Base-by-base conservation (phyloP, 768 basidiomycete genomes). In the Sistotremastrum suecicum region DNA sequence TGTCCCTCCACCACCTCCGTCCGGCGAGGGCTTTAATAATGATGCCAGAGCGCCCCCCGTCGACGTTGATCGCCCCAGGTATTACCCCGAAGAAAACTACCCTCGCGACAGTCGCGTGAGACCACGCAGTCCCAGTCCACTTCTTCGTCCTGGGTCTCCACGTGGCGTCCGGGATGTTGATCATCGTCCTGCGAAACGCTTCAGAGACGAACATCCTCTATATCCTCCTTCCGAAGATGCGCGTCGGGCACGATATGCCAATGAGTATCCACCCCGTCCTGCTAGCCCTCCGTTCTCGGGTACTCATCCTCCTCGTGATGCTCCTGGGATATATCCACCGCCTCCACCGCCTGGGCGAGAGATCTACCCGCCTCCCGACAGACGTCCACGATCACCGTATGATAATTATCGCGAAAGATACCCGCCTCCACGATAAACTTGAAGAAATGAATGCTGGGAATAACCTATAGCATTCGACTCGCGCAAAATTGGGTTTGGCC, bases 381-480 rank as follows among this genome's bases (percentile, higher is more conserved):
- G 42, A 30, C 44, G 42, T 44, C 28, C 42, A 20, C 12, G 20
- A 30, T 47, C 28, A 32, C 31, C 52, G 54, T 45, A 46, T 48
- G 35, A 33, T 46, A 43, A 44, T 56, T 7, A 37, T 49, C 5
- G 55, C 54, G 11, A 31, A 43, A 5, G 39, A 43, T 4, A 45
- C 43, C 31, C 46, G 50, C 10, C 53, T 45, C 39, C 41, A 44
- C 20, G 58, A 56, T 34, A 55, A 57, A 11, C 39, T 51, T 28
- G 45, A 49, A 3, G 47, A 31, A 35, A 41, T 40, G 11, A 49
- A 43, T 35, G 40, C 34, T 5, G 59, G 59, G 59, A 57, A 60
- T 46, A 58, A 57, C 2, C 56, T 56, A n/a, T 54, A 59, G 36
- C 57, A 58, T 47, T 36, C 48, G 11, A 28, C 52, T 7, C 53